phyloP scores from a whole-genome alignment of 305 asterid species.

The Fraxinus baroniana region DNA sequence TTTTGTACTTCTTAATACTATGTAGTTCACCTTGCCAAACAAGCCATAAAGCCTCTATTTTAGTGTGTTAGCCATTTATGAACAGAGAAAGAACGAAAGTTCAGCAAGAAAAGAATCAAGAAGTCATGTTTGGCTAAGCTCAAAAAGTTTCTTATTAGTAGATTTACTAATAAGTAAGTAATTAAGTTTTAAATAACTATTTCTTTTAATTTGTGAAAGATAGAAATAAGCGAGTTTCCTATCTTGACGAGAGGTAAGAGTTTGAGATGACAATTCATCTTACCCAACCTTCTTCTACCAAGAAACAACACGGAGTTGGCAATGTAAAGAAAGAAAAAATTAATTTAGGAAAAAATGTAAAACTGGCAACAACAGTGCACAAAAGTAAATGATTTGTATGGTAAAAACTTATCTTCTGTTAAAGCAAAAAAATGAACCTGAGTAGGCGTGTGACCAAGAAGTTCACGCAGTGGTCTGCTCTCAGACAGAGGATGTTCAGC shows the following conservation, averaged over 20 bases:
- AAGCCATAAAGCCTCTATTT: neutral
- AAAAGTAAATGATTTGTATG: neutral
- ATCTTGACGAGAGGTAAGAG: neutral
- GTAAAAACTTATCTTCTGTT: neutral
- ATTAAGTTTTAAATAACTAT: neutral
- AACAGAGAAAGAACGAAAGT: neutral
- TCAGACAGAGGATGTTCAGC: constrained; percentile 97
- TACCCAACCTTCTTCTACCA: too few relatives aligned
- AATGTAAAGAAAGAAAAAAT: neutral
- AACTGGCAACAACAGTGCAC: neutral
- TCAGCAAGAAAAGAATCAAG: neutral
- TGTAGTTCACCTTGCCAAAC: neutral
- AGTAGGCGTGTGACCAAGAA: constrained; percentile 97
- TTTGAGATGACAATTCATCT: neutral
- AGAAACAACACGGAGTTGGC: neutral
- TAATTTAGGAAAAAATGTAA: neutral
- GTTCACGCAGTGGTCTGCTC: constrained; percentile 86
- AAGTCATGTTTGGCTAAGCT: neutral
- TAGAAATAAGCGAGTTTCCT: neutral
- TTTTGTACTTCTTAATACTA: neutral
- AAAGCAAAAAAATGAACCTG: constrained; percentile 54
- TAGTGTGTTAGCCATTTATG: neutral
- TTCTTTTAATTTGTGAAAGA: neutral
- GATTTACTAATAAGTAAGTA: neutral
- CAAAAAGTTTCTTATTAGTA: neutral